Evolutionary conservation across 257 asterid genomes (phyloP).

Genomic region (Solanum chaucha): DNA sequence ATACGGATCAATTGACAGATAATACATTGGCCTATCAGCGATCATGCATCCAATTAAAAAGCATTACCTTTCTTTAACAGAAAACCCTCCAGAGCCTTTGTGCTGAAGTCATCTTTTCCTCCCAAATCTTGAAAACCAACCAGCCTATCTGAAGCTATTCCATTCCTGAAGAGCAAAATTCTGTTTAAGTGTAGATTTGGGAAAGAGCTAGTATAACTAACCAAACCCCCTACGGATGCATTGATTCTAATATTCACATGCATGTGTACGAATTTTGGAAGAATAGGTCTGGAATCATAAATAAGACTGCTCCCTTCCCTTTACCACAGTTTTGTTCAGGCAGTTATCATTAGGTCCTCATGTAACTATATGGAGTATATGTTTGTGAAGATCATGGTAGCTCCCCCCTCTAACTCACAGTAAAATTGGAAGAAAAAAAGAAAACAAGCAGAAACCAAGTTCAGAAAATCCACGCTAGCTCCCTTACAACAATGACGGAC

Average conservation of each 20-base stretch:
- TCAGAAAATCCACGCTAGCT: not conserved
- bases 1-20: not conserved
- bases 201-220: not conserved
- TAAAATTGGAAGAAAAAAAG: not conserved
- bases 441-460: not conserved
- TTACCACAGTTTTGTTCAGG: not conserved
- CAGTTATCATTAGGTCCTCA: not conserved
- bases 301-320: not conserved
- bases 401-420: not conserved
- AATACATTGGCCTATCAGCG: not conserved
- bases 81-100: constrained; percentile 50
- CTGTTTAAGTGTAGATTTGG: not conserved
- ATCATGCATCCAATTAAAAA: not conserved
- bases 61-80: constrained; percentile 68
- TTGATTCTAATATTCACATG: not conserved
- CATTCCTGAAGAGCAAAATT: constrained; percentile 44
- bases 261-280: not conserved
- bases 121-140: constrained; percentile 88
- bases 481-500: not conserved
- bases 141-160: constrained; percentile 69
- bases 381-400: not conserved
- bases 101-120: constrained; percentile 81
- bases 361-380: not conserved
- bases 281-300: not conserved
- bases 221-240: not conserved